Conservation (phyloP, 2,329 filamentous ascomycete species). For the Didymella sp. region DNA sequence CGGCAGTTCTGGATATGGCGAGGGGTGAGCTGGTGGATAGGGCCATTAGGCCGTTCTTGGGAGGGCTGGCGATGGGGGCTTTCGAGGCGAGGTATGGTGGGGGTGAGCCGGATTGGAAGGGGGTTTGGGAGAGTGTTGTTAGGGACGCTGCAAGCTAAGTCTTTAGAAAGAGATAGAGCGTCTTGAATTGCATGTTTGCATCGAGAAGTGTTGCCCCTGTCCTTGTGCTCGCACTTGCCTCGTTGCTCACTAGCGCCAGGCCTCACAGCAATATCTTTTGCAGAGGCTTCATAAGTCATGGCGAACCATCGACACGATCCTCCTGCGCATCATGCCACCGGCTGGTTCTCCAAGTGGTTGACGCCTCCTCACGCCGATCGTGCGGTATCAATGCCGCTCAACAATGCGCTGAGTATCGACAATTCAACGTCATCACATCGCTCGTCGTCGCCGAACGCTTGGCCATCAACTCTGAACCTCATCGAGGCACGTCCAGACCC, state of each 20-base stretch:
- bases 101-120: conserved; percentile 55
- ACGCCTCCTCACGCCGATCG: too few species aligned
- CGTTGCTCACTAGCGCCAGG: neutral
- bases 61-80: conserved; percentile 87
- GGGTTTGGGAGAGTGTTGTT: conserved; percentile 44
- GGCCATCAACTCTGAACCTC: neutral
- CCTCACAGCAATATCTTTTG: neutral
- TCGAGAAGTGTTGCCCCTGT: neutral
- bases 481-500: neutral
- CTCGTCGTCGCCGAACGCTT: neutral
- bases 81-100: conserved; percentile 95
- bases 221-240: neutral
- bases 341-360: too few species aligned
- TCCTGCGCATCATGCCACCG: too few species aligned
- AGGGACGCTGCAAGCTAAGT: conserved; percentile 29
- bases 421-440: neutral
- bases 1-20: conserved; percentile 60
- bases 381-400: too few species aligned
- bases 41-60: conserved; percentile 86
- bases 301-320: too few species aligned
- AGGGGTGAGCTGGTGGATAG: conserved; percentile 72
- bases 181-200: neutral
- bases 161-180: neutral
- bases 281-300: too few species aligned
- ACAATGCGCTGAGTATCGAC: neutral